Percentiles rank a stretch among this genome's conserved stretches.
Conservation (phyloP, 805 yeast genomes). For the Brettanomyces bruxellensis region DNA sequence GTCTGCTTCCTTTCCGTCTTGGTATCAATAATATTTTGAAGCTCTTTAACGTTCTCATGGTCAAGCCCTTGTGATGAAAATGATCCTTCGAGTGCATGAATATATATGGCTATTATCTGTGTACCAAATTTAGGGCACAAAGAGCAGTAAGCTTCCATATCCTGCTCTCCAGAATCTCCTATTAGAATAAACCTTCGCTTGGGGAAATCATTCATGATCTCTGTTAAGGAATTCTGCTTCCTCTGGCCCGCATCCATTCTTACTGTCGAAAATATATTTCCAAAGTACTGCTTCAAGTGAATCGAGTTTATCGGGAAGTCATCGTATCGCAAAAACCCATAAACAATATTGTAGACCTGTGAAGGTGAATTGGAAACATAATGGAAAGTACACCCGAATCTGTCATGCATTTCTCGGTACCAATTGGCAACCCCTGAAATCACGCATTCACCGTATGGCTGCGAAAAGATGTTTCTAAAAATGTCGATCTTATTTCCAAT, state of each 20-base stretch:
- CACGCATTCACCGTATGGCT: constrained; percentile 55
- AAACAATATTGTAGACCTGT: constrained; percentile 63
- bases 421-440: constrained; percentile 70
- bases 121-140: constrained; percentile 54
- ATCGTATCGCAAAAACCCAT: constrained; percentile 43
- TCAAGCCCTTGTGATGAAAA: constrained; percentile 46
- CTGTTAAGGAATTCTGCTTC: constrained; percentile 56
- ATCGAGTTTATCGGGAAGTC: constrained; percentile 73
- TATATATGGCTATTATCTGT: constrained; percentile 65
- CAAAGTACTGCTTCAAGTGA: constrained; percentile 81
- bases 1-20: constrained; percentile 4
- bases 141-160: constrained; percentile 80
- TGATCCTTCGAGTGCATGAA: constrained; percentile 66
- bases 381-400: constrained; percentile 49
- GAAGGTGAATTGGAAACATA: constrained; percentile 96
- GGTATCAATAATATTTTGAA: constrained; percentile 9
- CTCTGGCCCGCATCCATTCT: constrained; percentile 84
- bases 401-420: constrained; percentile 44
- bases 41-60: constrained; percentile 13
- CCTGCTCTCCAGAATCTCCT: constrained; percentile 96
- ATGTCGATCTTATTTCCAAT: constrained; percentile 79
- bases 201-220: constrained; percentile 66
- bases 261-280: constrained; percentile 70
- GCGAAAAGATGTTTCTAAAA: constrained; percentile 67
- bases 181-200: constrained; percentile 68